phyloP scores from a whole-genome alignment of 1,284 basidiomycete species.

The Cryptococcus maquisensis region DNA sequence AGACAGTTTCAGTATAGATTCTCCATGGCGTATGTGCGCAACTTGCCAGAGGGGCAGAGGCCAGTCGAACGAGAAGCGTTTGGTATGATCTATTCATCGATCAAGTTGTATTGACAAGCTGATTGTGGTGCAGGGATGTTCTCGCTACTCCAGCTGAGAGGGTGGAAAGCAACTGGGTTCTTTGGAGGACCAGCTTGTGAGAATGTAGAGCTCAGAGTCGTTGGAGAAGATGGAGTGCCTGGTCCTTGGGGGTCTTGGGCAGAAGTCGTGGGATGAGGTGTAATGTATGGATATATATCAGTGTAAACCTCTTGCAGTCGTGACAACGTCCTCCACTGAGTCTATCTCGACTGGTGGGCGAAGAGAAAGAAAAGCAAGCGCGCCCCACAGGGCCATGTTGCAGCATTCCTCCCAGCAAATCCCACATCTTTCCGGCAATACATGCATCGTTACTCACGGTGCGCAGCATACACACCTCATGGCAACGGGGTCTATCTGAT shows the following conservation, averaged over 20 bases:
- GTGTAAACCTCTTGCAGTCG: neutral
- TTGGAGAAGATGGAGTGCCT: slow-evolving; percentile 9
- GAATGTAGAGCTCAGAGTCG: slow-evolving; percentile 45
- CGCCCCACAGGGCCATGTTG: no score
- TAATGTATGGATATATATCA: slow-evolving; percentile 1
- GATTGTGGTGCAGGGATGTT: slow-evolving; percentile 40
- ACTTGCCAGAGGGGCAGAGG: slow-evolving; percentile 42
- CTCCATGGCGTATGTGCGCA: slow-evolving; percentile 43
- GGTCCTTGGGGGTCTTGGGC: slow-evolving; percentile 42
- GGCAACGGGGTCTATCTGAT: no score
- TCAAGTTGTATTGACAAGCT: neutral
- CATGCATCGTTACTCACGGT: no score
- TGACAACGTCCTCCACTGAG: neutral
- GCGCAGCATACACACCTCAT: no score
- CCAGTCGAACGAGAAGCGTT: slow-evolving; percentile 49
- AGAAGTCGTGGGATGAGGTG: slow-evolving; percentile 22
- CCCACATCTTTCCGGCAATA: no score
- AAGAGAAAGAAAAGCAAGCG: no score
- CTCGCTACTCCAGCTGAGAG: slow-evolving; percentile 30
- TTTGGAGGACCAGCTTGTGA: slow-evolving; percentile 47
- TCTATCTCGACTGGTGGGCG: no score
- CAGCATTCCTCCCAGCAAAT: no score
- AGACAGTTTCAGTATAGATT: slow-evolving; percentile 48
- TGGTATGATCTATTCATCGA: slow-evolving; percentile 28
- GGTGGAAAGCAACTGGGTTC: slow-evolving; percentile 45